Base-by-base conservation (phyloP, 225 moss, liverwort and hornwort genomes). In the Asterella californica region DNA sequence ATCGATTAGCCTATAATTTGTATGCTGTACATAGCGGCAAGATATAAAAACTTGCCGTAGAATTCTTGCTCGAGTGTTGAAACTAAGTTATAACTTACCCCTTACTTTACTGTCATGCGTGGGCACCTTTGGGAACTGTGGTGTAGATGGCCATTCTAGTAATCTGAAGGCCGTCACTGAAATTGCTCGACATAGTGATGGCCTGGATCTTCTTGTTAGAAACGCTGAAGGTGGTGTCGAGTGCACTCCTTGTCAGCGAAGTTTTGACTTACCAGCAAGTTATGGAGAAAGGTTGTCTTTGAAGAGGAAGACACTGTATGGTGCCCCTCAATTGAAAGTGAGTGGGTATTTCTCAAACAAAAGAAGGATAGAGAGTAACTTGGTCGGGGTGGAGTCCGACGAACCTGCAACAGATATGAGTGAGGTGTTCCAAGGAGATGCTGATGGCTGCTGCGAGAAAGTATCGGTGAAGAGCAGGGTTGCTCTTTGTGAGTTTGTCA, bases 261-360 rank as follows among this genome's bases (percentile, higher is more conserved):
- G 38, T 37, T 66, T 68, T 70, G 72, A 50, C 3, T 70, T 75
- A 52, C 49, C 79, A 19, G 76, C 52, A 66, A 52, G 42, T 29
- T 15, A 60, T 33, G 15, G 38, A 53, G 78, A 52, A 65, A 75
- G 22, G 61, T 78, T 71, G 24, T 67, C 65, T 29, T 27, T 30
- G 66, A 83, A 82, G 47, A 78, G 80, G 77, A 69, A 78, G 78
- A 78, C 48, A 53, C 33, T 6, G 18, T 27, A 7, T 75, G 52
- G 70, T 22, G 79, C 30, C 53, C 77, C 83, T 62, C 67, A 74
- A 46, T 15, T 70, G 17, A 87, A 82, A 78, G 77, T 42, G 36
- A 87, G 87, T 69, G 78, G 78, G 15, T 87, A 87, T 62, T 87
- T 87, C 55, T 65, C 81, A 27, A 79, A 63, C 42, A 46, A 71